These are phyloP conservation scores for Licmophora abbreviata DNA, from an alignment of 108 stramenopile genomes.

Conservation along the genomic window DNA sequence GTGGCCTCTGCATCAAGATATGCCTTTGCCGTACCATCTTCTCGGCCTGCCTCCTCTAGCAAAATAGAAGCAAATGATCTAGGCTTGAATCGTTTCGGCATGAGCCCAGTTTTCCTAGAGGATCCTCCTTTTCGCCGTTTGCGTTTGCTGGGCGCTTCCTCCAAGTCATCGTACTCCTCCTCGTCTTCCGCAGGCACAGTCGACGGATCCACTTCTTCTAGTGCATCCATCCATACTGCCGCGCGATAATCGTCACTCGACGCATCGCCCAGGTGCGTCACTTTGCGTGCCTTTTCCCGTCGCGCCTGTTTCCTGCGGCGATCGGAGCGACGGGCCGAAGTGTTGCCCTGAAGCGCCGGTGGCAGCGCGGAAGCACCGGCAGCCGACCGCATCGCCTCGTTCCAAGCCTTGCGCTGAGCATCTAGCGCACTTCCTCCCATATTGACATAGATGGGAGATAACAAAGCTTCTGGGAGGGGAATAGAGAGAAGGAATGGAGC, in stretches of 20 bases:
- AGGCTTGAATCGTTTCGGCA: slow-evolving; percentile 71
- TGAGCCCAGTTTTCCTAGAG: slow-evolving; percentile 6
- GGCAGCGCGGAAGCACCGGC: slow-evolving; percentile 50
- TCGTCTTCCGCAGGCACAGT: slow-evolving; percentile 46
- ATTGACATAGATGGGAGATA: too few species aligned
- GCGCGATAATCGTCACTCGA: slow-evolving; percentile 37
- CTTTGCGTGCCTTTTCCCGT: slow-evolving; percentile 74
- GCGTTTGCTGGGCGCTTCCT: slow-evolving; percentile 46
- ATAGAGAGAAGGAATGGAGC: too few species aligned
- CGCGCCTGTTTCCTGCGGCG: slow-evolving; percentile 56
- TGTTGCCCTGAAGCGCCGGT: slow-evolving; percentile 20
- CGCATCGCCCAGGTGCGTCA: slow-evolving; percentile 11
- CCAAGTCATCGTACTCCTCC: slow-evolving; percentile 75
- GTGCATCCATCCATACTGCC: slow-evolving; percentile 71
- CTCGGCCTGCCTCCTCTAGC: slow-evolving; percentile 62
- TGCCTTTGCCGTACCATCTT: slow-evolving; percentile 51
- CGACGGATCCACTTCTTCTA: slow-evolving; percentile 56
- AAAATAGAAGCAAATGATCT: slow-evolving; percentile 70
- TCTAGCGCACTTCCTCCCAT: slow-evolving; percentile 4
- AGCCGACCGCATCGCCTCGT: slow-evolving; percentile 79
- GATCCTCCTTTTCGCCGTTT: slow-evolving; percentile 11
- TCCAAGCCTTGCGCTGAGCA: slow-evolving; percentile 81
- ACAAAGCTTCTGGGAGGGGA: too few species aligned
- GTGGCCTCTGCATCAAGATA: slow-evolving; percentile 59
- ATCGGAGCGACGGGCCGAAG: slow-evolving; percentile 42